These are phyloP conservation scores for Cryphonectria japonica DNA, from an alignment of 2,329 filamentous ascomycete genomes.

Conservation along the genomic window DNA sequence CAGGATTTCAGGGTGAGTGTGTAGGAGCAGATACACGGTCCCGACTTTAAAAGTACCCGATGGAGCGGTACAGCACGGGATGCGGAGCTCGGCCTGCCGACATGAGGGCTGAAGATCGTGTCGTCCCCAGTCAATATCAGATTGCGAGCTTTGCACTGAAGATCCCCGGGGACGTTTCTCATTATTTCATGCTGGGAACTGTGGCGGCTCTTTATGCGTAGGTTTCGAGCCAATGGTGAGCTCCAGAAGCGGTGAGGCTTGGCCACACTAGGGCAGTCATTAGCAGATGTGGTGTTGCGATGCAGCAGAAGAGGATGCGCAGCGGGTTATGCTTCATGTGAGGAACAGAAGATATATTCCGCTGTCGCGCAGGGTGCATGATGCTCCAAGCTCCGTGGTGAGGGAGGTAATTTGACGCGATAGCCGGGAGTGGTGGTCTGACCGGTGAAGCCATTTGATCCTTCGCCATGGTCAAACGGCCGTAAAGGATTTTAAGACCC, in stretches of 20 bases:
- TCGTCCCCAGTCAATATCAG: neutral
- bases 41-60: neutral
- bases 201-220: slow-evolving; percentile 21
- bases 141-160: neutral
- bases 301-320: slow-evolving; percentile 11
- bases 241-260: slow-evolving; percentile 10
- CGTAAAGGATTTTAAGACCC: neutral
- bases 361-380: neutral
- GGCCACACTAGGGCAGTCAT: slow-evolving; percentile 1
- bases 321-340: slow-evolving; percentile 14
- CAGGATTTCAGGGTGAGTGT: neutral
- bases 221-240: slow-evolving; percentile 13
- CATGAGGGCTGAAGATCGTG: neutral
- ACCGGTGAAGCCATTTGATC: neutral
- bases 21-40: neutral
- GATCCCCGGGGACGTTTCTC: slow-evolving; percentile 1
- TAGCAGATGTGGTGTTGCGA: slow-evolving; percentile 18
- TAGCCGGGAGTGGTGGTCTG: slow-evolving; percentile 1
- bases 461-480: neutral
- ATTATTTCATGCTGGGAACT: neutral
- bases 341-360: slow-evolving; percentile 10
- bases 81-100: neutral
- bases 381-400: neutral
- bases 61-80: neutral
- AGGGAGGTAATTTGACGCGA: neutral